Evolutionary conservation across 352 stramenopile genomes (phyloP), one percentile per base, ranked within the genome.

Genomic region (Globisporangium canariense): DNA sequence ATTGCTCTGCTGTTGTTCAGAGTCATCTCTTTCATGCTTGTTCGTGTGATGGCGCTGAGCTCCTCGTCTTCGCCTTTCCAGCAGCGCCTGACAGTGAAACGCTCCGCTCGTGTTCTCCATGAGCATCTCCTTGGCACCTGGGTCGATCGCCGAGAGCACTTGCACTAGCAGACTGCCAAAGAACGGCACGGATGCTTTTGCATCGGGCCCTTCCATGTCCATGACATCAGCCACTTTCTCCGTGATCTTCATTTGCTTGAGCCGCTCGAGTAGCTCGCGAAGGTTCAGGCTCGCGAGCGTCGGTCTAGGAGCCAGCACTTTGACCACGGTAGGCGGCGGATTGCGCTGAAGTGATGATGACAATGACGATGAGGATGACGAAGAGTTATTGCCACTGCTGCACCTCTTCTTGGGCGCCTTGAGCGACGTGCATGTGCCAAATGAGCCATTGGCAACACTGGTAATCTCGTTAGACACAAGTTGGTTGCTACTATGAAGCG

Each of bases 81-180:
- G 62, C n/a, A 89, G 66, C 4, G 80, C 75, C 9, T 80, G 57
- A 25, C 81, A 88, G 32, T 88, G 77, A 50, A 87, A 88, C 0
- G 13, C 54, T 20, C 77, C 78, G 40, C 63, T 71, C 2, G 73
- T 79, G 40, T 81, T 84, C 14, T 78, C 73, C 5, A 73, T 28
- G 9, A 89, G 51, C 4, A 71, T n/a, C 10, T 82, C 69, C 20
- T 76, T 82, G 4, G 71, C 65, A 1, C 49, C 41, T 20, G 80
- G 73, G 43, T 88, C 77, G 16, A 86, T 74, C n/a, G 69, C 64
- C 4, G 71, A 60, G 10, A 88, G 65, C 18, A 88, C 73, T 14
- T 79, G 71, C 9, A 86, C 53, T 45, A 84, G 64, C 20, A 83
- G 36, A 28, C 58, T 77, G 3, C 77, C 77, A 16, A 87, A 66